Evolutionary conservation across 169 alveolate genomes (phyloP).

Genomic region (Plasmodium berghei): DNA sequence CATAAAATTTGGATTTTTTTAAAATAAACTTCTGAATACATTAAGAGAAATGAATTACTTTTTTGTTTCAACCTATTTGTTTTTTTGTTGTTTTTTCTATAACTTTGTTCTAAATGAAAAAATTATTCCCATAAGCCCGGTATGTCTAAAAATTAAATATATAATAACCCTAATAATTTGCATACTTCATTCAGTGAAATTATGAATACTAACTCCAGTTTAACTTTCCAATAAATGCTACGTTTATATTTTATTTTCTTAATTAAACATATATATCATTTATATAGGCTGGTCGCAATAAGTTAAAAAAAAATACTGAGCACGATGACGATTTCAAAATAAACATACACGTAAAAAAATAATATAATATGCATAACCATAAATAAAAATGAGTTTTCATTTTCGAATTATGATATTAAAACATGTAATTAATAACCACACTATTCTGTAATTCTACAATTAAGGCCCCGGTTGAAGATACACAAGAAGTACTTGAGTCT

Average conservation of each 20-base stretch:
- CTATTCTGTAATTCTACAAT: slow-evolving; percentile 6
- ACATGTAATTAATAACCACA: too few relatives aligned
- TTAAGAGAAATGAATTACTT: slow-evolving; percentile 53
- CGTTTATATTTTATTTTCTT: slow-evolving; percentile 3
- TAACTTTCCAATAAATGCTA: not conserved
- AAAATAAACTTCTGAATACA: slow-evolving; percentile 1
- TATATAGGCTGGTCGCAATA: slow-evolving; percentile 59
- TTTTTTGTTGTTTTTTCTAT: slow-evolving; percentile 39
- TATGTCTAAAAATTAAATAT: slow-evolving; percentile 22
- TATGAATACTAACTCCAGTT: too few relatives aligned
- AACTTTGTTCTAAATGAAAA: slow-evolving; percentile 70
- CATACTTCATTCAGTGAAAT: not conserved
- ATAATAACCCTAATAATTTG: not conserved
- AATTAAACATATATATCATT: slow-evolving; percentile 1
- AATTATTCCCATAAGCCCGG: slow-evolving; percentile 73
- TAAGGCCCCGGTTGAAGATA: slow-evolving; percentile 61
- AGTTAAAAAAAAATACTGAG: slow-evolving; percentile 67
- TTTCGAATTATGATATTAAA: too few relatives aligned
- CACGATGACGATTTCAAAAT: slow-evolving; percentile 74
- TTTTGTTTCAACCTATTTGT: slow-evolving; percentile 33
- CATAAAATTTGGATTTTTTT: not conserved
- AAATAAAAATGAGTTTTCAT: slow-evolving; percentile 35
- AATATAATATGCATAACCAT: slow-evolving; percentile 73
- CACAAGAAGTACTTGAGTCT: slow-evolving; percentile 31
- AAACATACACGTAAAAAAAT: slow-evolving; percentile 69